Base-by-base conservation (phyloP, 1,284 basidiomycete species). In the Macrocystidia cucumis region DNA sequence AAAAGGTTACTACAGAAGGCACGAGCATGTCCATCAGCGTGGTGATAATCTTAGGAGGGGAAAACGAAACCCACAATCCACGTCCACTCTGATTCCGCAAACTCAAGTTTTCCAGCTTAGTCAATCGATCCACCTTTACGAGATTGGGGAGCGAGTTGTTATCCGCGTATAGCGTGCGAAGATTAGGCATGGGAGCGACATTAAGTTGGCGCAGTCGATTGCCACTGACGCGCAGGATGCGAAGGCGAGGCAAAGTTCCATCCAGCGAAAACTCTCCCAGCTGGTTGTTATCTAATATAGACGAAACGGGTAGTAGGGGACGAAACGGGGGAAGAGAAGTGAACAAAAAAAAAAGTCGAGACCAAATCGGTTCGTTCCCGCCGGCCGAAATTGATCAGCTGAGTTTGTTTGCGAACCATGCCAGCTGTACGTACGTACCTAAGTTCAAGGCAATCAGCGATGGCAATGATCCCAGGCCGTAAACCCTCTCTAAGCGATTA, bases 91-190 rank as follows among this genome's bases (percentile, higher is more conserved):
- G 95, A 60, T 92, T 91, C 54, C 96, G 74, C 63, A 97, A 51
- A 51, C 88, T 92, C 36, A 98, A 67, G 51, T 92, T 92, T 59
- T 97, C 92, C 46, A 98, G 65, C 58, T 77, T 79, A 43, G 60
- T 59, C 44, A 90, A 59, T 21, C 70, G 65, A 40, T 67, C 68
- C 51, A 69, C 65, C 53, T 73, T 74, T 37, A 50, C 57, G 45
- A 74, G 67, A 48, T 50, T 67, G 47, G 59, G 61, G 16, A 98
- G 67, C 21, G 65, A 60, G 57, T 97, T 97, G 56, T 85, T 83
- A 65, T 98, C 95, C 49, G 87, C 78, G 57, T 96, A 97, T 18
- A 98, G 72, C 44, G 91, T 97, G 44, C 91, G 79, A 44, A 98
- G 62, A 50, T 81, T 81, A 4, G 76, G 68, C 52, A 87, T 77